Evolutionary conservation across 129 eudicot species (phyloP).

Genomic region (Chrysanthemum seticuspe): DNA sequence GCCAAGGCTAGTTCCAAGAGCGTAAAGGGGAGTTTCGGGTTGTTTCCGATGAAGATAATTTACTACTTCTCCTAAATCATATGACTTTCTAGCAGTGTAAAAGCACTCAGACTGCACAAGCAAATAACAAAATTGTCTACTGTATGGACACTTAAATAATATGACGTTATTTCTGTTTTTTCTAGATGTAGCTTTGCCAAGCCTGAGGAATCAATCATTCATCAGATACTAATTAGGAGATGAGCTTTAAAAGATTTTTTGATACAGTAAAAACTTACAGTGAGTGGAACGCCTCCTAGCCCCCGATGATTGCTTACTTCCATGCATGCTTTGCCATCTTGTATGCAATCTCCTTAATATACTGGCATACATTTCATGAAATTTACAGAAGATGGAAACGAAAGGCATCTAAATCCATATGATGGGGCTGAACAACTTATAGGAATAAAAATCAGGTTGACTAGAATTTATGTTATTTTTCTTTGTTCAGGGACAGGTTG

Average conservation of each 20-base stretch:
- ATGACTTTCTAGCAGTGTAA: conserved; percentile 91
- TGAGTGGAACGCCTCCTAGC: conserved; percentile 88
- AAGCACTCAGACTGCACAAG: conserved; percentile 78
- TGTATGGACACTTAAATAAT: conserved; percentile 1
- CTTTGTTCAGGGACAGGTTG: too few relatives aligned
- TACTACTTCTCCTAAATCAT: conserved; percentile 73
- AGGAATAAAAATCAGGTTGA: too few relatives aligned
- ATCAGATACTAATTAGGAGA: background rate
- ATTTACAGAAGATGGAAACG: conserved; percentile 3
- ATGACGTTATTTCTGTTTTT: background rate
- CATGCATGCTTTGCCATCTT: conserved; percentile 73
- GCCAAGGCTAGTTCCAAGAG: conserved; percentile 95
- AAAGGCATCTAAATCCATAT: conserved; percentile 9
- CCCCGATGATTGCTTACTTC: conserved; percentile 98
- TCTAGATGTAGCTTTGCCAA: background rate
- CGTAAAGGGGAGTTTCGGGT: conserved; percentile 72
- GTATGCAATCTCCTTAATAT: conserved; percentile 66
- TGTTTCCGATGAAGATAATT: conserved; percentile 58
- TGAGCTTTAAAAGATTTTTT: background rate
- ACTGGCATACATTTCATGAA: conserved; percentile 47
- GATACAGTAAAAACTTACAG: conserved; percentile 56
- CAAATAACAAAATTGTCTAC: background rate
- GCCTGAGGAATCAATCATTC: background rate
- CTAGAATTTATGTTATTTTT: too few relatives aligned
- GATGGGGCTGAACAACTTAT: background rate